Conservation (phyloP, 371 early-diverging fungal species). For the Cokeromyces recurvatus region DNA sequence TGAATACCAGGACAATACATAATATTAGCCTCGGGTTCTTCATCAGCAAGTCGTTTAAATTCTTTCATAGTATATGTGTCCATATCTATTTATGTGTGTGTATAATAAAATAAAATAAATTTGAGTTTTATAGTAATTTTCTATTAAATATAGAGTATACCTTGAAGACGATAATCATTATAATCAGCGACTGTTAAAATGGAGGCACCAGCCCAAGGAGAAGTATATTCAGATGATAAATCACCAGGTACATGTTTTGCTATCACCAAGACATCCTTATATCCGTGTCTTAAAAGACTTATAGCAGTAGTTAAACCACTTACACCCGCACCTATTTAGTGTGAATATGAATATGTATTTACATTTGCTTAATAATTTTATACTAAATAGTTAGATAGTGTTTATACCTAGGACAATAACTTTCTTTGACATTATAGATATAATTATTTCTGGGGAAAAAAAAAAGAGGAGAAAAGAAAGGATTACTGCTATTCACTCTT, state of each 20-base stretch:
- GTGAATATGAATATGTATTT: too few relatives aligned
- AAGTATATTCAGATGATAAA: slow-evolving; percentile 55
- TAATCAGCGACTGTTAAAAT: slow-evolving; percentile 27
- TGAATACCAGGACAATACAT: slow-evolving; percentile 26
- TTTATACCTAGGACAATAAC: slow-evolving; percentile 8
- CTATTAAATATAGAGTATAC: slow-evolving; percentile 6
- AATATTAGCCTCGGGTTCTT: slow-evolving; percentile 34
- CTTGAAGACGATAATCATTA: slow-evolving; percentile 28
- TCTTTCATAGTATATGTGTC: slow-evolving; percentile 30
- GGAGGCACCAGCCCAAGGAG: slow-evolving; percentile 71
- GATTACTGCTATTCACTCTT: too few relatives aligned
- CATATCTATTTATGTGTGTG: slow-evolving; percentile 29
- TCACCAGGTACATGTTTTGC: slow-evolving; percentile 59
- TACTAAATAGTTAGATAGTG: too few relatives aligned
- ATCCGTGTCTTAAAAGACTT: slow-evolving; percentile 44
- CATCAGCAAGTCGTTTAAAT: slow-evolving; percentile 23
- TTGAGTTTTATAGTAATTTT: too few relatives aligned
- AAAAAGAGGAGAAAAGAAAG: background rate
- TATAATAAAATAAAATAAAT: too few relatives aligned
- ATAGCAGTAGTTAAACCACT: slow-evolving; percentile 70
- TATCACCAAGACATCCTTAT: slow-evolving; percentile 53
- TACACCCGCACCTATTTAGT: slow-evolving; percentile 67
- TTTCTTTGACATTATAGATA: slow-evolving; percentile 1
- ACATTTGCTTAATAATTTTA: too few relatives aligned
- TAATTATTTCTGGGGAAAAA: background rate